These are phyloP conservation scores for Saussurea involucrata DNA, from an alignment of 129 eudicot species.

Conservation along the genomic window DNA sequence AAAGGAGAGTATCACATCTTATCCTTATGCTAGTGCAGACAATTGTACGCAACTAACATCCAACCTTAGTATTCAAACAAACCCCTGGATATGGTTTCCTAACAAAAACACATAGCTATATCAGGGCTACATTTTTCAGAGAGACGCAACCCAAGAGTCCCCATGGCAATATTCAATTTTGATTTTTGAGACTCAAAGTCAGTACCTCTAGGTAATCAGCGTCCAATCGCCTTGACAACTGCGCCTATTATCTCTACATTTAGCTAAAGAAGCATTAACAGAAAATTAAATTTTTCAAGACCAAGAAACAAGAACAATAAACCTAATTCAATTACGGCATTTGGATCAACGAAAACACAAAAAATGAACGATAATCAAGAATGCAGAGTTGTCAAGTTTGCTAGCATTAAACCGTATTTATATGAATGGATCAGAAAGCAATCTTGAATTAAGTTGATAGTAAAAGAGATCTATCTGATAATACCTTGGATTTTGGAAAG, in stretches of 20 bases:
- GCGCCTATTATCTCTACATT: not conserved
- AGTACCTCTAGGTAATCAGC: not conserved
- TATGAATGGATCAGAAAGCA: not conserved
- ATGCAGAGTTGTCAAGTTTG: not conserved
- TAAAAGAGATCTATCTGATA: conserved; percentile 18
- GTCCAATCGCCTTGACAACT: not conserved
- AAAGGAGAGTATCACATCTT: not conserved
- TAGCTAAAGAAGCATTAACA: not conserved
- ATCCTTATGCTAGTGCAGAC: not conserved
- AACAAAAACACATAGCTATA: not conserved
- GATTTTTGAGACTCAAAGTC: not conserved
- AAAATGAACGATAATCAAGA: not conserved
- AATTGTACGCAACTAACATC: not conserved
- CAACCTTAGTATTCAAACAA: not conserved
- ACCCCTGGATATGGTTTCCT: not conserved
- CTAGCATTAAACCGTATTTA: not conserved
- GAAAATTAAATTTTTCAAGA: not conserved
- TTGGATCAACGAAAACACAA: not conserved
- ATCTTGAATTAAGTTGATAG: not conserved
- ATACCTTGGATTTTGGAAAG: conserved; percentile 48
- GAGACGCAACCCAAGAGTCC: not conserved
- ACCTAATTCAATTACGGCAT: not conserved
- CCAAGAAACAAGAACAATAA: not conserved
- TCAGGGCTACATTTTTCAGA: not conserved
- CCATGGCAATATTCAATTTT: not conserved